phyloP scores from a whole-genome alignment of 331 rosid genomes.

The Malus hybrid region DNA sequence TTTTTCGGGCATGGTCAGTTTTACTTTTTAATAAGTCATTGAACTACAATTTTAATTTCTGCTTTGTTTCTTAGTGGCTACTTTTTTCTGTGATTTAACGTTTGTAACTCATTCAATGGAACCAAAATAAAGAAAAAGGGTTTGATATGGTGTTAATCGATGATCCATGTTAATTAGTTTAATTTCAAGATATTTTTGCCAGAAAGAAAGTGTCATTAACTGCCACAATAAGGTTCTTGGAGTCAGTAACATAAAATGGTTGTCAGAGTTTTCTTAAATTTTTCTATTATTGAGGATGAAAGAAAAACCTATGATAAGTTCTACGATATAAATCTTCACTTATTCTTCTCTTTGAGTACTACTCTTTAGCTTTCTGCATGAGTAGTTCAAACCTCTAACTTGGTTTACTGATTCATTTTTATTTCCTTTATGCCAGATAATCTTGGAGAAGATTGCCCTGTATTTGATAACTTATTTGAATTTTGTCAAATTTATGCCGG shows the following conservation, averaged over 20 bases:
- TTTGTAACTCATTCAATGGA: not conserved
- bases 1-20: not conserved
- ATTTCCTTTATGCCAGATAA: constrained; percentile 47
- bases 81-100: not conserved
- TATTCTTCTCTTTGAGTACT: not conserved
- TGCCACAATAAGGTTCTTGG: not conserved
- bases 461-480: constrained; percentile 89
- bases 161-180: not conserved
- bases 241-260: not conserved
- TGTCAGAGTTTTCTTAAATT: not conserved
- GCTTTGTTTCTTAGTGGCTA: not conserved
- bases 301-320: not conserved
- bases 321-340: not conserved
- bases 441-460: constrained; percentile 99
- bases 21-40: not conserved
- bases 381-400: not conserved
- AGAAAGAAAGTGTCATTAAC: not conserved
- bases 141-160: not conserved
- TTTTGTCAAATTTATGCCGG: constrained; percentile 98
- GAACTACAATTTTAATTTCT: not conserved
- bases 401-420: constrained; percentile 1
- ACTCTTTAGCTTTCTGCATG: not conserved
- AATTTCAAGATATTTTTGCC: not conserved
- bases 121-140: not conserved
- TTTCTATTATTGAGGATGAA: not conserved